Evolutionary conservation across 75 land plant genomes (phyloP).

Genomic region (Pinus albicaulis): DNA sequence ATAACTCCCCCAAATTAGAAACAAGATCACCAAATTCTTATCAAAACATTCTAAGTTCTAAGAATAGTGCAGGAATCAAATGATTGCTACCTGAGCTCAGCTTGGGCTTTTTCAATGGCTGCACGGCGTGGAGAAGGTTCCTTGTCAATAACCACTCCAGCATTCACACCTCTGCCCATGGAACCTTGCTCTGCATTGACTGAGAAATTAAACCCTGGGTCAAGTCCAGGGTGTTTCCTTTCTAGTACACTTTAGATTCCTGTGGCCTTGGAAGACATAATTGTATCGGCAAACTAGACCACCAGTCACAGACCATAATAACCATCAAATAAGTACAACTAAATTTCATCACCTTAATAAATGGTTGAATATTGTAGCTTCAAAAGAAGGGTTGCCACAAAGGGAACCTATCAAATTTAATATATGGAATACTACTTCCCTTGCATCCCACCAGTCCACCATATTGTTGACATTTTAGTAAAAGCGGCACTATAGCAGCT

Average conservation of each 20-base stretch:
- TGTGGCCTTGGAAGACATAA: slow-evolving; percentile 68
- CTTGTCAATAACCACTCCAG: slow-evolving; percentile 54
- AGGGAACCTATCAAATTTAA: slow-evolving; percentile 78
- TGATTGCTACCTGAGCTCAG: slow-evolving; percentile 69
- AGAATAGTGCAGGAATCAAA: not conserved
- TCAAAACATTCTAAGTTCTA: too few relatives aligned
- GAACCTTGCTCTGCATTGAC: slow-evolving; percentile 92
- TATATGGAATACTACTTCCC: slow-evolving; percentile 71
- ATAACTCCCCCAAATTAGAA: slow-evolving; percentile 1
- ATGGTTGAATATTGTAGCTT: too few relatives aligned
- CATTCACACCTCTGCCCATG: slow-evolving; percentile 89
- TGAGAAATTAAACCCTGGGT: slow-evolving; percentile 42
- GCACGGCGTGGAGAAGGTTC: slow-evolving; percentile 79
- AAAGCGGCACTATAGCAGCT: too few relatives aligned
- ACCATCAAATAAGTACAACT: too few relatives aligned
- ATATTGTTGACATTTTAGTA: too few relatives aligned
- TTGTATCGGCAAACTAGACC: too few relatives aligned
- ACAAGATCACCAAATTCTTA: not conserved
- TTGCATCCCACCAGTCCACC: slow-evolving; percentile 16
- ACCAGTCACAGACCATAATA: too few relatives aligned
- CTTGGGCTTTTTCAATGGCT: slow-evolving; percentile 88
- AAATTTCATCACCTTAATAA: too few relatives aligned
- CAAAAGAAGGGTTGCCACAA: slow-evolving; percentile 20
- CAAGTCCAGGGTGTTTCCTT: slow-evolving; percentile 28
- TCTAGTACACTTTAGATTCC: slow-evolving; percentile 40